Base-by-base conservation (phyloP, 495 filamentous ascomycete species). In the Viridothelium virens region DNA sequence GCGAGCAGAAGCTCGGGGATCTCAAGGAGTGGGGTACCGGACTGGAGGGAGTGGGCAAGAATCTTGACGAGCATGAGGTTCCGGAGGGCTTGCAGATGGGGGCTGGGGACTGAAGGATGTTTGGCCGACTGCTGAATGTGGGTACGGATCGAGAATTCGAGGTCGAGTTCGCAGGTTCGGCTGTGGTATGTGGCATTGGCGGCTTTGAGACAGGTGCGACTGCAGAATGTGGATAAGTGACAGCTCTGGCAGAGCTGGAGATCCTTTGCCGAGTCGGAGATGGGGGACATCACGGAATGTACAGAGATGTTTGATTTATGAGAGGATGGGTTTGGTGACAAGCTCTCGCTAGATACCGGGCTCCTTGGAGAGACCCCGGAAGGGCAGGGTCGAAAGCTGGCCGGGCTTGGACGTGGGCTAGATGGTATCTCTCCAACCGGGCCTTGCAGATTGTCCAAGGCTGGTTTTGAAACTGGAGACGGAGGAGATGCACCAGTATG, bases 241-340 rank as follows among this genome's bases (percentile, higher is more conserved):
- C 67, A 69, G 37, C 18, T 14, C 18, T 48, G 34, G 38, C 67
- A 69, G 36, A 69, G 38, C 48, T 69, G 67, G 48, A 69, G 62
- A 25, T 56, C 66, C 63, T 38, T 25, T 9, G 33, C 34, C 14
- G 38, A n/a, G 10, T 18, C 7, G 63, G 33, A 44, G 37, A 14
- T 63, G 25, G 1, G 33, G 66, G 33, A 63, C 56, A n/a, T n/a
- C 33, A n/a, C 18, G 33, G 16, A 18, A 38, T 63, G 61, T 34
- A 63, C 56, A 14, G 10, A 12, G 56, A 61, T 10, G 2, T 61
- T 10, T 5, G 25, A 61, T 2, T 61, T 61, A 10, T 61, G 11
- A 10, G 56, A 31, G 25, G 25, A 25, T 12, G 25, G 56, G 9
- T 18, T 61, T 37, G 25, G 25, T 25, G 25, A 25, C 56, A 61